Conservation (phyloP, 768 basidiomycete genomes). For the Neoboletus subvelutipes region DNA sequence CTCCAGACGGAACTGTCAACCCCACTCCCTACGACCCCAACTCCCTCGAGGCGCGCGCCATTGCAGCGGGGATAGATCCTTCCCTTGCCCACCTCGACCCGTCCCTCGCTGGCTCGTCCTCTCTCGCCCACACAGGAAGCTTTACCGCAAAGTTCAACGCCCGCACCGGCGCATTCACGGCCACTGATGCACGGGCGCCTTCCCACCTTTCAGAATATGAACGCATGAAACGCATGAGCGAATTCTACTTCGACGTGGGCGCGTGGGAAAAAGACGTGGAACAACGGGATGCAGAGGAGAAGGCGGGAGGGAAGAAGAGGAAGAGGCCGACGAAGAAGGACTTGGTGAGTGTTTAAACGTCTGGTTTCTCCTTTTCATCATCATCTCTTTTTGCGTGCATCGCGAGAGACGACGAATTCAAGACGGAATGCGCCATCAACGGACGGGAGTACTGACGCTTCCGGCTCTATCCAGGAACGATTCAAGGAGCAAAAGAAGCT, state of each 20-base stretch:
- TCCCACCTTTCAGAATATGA: conserved; percentile 78
- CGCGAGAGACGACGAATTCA: conserved; percentile 21
- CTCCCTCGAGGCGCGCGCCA: conserved; percentile 66
- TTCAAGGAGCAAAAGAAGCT: conserved; percentile 79
- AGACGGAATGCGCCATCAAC: conserved; percentile 17
- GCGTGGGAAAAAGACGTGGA: conserved; percentile 76
- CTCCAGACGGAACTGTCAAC: conserved; percentile 12
- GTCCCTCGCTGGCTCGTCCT: conserved; percentile 45
- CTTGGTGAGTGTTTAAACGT: conserved; percentile 50
- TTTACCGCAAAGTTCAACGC: conserved; percentile 77
- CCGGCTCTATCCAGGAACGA: conserved; percentile 54
- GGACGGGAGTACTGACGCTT: conserved; percentile 28
- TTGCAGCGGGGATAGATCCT: conserved; percentile 82
- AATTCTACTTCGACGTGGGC: conserved; percentile 81
- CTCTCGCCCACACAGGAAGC: conserved; percentile 38
- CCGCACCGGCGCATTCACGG: conserved; percentile 74
- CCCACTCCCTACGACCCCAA: conserved; percentile 32
- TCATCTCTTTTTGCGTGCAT: conserved; percentile 18
- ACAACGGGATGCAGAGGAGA: conserved; percentile 42
- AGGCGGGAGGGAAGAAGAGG: conserved; percentile 65
- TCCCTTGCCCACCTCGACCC: conserved; percentile 80
- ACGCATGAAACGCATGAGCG: conserved; percentile 76
- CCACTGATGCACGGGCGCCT: conserved; percentile 66
- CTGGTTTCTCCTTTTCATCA: conserved; percentile 14
- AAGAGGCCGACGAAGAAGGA: conserved; percentile 83